Conservation (phyloP, 2,329 filamentous ascomycete species). For the Diaporthe eres region DNA sequence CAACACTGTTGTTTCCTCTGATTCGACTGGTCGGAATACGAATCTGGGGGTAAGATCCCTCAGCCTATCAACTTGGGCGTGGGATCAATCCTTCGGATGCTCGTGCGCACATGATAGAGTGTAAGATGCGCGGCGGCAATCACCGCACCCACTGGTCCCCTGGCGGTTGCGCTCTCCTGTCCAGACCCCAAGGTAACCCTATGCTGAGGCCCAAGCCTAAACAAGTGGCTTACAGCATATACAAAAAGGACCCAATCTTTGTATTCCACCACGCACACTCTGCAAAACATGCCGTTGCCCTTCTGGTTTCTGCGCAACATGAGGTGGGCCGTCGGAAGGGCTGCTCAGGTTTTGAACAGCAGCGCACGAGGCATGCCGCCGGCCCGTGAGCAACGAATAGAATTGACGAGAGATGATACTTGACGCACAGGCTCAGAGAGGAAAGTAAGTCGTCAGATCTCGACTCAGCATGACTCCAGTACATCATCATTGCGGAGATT, state of each 20-base stretch:
- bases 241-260: constrained; percentile 20
- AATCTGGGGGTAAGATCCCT: background rate
- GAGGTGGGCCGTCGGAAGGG: background rate
- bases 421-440: background rate
- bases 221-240: constrained; percentile 29
- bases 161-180: background rate
- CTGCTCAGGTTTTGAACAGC: constrained; percentile 7
- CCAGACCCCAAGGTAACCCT: constrained; percentile 25
- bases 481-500: background rate
- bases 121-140: constrained; percentile 1
- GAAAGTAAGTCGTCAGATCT: background rate
- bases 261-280: constrained; percentile 13
- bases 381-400: background rate
- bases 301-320: background rate
- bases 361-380: background rate
- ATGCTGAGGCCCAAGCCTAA: constrained; percentile 1
- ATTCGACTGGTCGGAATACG: constrained; percentile 34
- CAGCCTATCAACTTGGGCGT: constrained; percentile 22
- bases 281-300: background rate
- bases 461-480: background rate
- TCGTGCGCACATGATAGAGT: constrained; percentile 16
- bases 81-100: constrained; percentile 24
- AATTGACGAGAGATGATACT: background rate
- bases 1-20: background rate
- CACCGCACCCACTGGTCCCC: background rate